These are phyloP conservation scores for Asterophora lycoperdoides DNA, from an alignment of 768 basidiomycete species.

Conservation along the genomic window DNA sequence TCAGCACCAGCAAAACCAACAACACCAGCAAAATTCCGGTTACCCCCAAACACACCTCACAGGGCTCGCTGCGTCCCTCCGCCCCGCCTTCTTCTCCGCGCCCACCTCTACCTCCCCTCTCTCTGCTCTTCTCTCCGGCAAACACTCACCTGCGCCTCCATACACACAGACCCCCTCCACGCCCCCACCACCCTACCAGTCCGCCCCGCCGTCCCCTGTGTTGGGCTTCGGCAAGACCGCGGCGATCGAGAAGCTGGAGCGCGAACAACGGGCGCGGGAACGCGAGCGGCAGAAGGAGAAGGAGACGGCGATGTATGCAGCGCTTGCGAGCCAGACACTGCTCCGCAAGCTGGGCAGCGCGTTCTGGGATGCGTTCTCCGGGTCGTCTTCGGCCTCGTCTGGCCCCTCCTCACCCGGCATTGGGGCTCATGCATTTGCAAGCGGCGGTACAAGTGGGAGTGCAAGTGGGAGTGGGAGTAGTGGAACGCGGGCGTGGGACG, in stretches of 20 bases:
- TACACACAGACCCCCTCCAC: slow-evolving; percentile 8
- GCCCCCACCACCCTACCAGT: slow-evolving; percentile 19
- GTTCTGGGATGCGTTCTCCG: slow-evolving; percentile 90
- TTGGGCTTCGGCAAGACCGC: slow-evolving; percentile 21
- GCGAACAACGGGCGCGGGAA: slow-evolving; percentile 19
- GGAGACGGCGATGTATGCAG: slow-evolving; percentile 57
- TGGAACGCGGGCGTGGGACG: slow-evolving; percentile 45
- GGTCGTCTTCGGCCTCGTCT: slow-evolving; percentile 17
- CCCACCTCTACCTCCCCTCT: slow-evolving; percentile 19
- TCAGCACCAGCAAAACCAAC: slow-evolving; percentile 32
- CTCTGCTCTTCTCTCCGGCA: slow-evolving; percentile 41
- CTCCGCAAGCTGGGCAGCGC: slow-evolving; percentile 64
- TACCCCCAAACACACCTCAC: slow-evolving; percentile 30
- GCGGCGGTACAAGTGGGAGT: not conserved
- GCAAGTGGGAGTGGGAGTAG: slow-evolving; percentile 1
- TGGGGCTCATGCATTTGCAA: slow-evolving; percentile 17
- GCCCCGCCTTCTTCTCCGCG: slow-evolving; percentile 26
- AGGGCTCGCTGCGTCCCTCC: slow-evolving; percentile 40
- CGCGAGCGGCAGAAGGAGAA: slow-evolving; percentile 28
- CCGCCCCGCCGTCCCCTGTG: slow-evolving; percentile 42
- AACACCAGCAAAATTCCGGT: slow-evolving; percentile 29
- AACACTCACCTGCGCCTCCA: slow-evolving; percentile 28
- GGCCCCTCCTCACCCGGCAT: not conserved
- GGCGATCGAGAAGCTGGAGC: slow-evolving; percentile 27
- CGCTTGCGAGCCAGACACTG: slow-evolving; percentile 77